Evolutionary conservation across 495 filamentous ascomycete species (phyloP), one percentile per base, ranked within the genome.

Genomic region (Polyplosphaeria fusca): DNA sequence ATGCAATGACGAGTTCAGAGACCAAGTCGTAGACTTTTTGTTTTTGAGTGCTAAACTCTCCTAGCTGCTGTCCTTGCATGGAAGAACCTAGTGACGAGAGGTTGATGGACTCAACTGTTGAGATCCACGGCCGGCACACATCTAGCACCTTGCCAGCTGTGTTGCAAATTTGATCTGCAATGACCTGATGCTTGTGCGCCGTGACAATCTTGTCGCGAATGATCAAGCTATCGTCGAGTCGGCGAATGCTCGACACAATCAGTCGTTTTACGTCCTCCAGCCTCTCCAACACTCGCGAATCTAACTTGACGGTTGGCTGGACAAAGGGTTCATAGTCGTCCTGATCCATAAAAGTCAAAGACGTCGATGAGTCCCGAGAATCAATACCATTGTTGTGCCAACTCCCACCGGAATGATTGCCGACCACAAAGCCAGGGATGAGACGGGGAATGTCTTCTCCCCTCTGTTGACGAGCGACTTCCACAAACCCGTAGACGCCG

Each of bases 401-500:
- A 66, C 83, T 94, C 13, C 91, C 93, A 41, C 89, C 91, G 20
- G 80, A 77, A 46, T 77, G 81, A 64, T 87, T 94, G 4, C 88
- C 88, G 47, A 86, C 79, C 37, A 97, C 82, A 67, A 98, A 98
- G 1, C 93, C 94, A 22, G 93, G 93, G 37, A 89, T 82, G 19
- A 96, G 76, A n/a, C 93, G 83, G 3, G 87, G 86, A 39, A 98
- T 91, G 20, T 86, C 84, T 61, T 94, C 91, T 39, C 89, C 90
- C 41, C 91, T 80, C 67, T 97, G 93, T 63, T 92, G 87, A 63
- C 87, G 84, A 19, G 93, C 93, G 50, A 96, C 86, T 65, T 97
- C 92, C 13, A 96, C 92, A 71, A 94, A 98, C 58, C 88, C 91
- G 68, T 89, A 95, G 23, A 97, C 91, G 11, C 91, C 91, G 47